Evolutionary conservation across 805 yeast genomes (phyloP), one percentile per base, ranked within the genome.

Genomic region (Pichia deserticola): DNA sequence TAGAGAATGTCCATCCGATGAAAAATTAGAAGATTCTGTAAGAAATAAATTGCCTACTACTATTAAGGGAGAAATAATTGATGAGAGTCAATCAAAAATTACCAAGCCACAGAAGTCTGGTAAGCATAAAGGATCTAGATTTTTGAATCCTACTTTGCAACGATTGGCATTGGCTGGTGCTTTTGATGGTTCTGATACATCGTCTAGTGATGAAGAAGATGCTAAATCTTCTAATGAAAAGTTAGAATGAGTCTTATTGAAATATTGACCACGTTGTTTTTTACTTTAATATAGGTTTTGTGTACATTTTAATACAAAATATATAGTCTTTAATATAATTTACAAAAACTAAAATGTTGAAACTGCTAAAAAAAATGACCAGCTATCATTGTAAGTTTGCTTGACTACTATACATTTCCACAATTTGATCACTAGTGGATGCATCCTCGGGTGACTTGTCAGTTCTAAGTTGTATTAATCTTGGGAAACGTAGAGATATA

Each of bases 361-460:
- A 35, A 11, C 4, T 35, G n/a, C 3, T 27, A 33, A 35, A 20
- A 36, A 36, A 12, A 27, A 20, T 7, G 2, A 20, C 20, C 20
- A 20, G 20, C 20, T 33, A 6, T 45, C 15, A 54, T 32, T 58
- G 61, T 15, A 62, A 50, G 46, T 52, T 59, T 1, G 83, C 81
- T 65, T 89, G 97, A 47, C 82, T 74, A 57, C 82, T 82, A 64
- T 89, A 90, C 62, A 92, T 81, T 59, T 90, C 96, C 4, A 86
- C 79, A 20, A 90, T 81, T 65, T 90, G 95, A 20, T 85, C 85
- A 37, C 93, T 80, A 1, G 83, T 78, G 0, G 97, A 92, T 1
- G 95, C 93, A 63, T 92, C 96, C 58, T 87, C 95, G 0, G 85
- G 77, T 0, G 78, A 76, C 63, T 90, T 90, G 60, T 90, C 98